Base-by-base conservation (phyloP, 1,139 yeast genomes). In the Suhomyces maxii region DNA sequence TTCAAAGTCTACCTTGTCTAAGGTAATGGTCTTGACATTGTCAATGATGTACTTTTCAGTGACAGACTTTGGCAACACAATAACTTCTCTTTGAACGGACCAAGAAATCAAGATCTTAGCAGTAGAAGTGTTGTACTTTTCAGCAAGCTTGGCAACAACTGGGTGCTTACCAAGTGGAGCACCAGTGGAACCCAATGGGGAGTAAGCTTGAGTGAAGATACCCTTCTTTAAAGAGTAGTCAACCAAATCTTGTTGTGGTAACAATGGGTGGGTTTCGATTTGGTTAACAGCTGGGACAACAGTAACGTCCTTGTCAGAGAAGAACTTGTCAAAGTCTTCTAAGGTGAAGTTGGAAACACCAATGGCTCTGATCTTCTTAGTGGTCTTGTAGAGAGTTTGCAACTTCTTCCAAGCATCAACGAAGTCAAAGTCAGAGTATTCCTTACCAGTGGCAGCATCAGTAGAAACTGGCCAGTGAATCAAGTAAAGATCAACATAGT, bases 391-490 rank as follows among this genome's bases (percentile, higher is more conserved):
- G 48, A 87, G 68, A 52, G 79, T 72, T 69, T 89, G 93, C 70
- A 88, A 72, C 47, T 70, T 68, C 63, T 79, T 80, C 82, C 88
- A 89, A 43, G 96, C 83, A 60, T 86, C 82, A 51, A 82, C 65
- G 55, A 75, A 79, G 58, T 75, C 70, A 80, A 86, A 83, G 44
- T 73, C 77, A 1, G 47, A 28, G 41, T 39, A 26, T 26, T 36
- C 34, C 50, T 71, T 71, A 48, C 68, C 65, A 34, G 60, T 52
- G 11, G 46, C 49, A 4, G 65, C 60, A 44, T 77, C 73, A 48
- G 80, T 62, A 1, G 88, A 77, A 44, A 80, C 75, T 5, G 97
- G 97, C 96, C 96, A 89, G 69, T 91, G 97, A 60, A 89, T 79
- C 63, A 90, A 76, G 64, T 84, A 85, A 57, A 90, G 73, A 63